Percentiles rank a stretch among this genome's conserved stretches.
Evolutionary conservation across 163 green algal species (phyloP).

Genomic region (Scenedesmus sp.): DNA sequence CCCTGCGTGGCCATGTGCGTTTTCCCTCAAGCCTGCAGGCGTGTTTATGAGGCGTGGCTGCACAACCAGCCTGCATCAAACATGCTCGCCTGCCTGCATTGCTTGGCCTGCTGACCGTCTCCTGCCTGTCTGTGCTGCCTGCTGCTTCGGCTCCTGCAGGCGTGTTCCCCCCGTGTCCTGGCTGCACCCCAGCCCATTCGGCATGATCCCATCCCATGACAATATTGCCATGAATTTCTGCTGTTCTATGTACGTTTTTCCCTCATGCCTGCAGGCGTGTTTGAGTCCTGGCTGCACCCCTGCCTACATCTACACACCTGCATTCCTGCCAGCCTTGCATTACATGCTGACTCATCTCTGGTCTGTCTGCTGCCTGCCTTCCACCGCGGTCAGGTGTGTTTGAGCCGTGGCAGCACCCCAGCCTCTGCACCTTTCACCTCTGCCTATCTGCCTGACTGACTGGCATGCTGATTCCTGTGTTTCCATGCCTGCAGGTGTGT

Average conservation of each 20-base stretch:
- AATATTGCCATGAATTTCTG: too few species aligned
- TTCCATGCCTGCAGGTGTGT: slow-evolving; percentile 72
- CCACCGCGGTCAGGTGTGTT: too few species aligned
- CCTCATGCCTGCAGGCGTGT: too few species aligned
- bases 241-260: background rate
- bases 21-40: too few species aligned
- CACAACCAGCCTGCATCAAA: background rate
- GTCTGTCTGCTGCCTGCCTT: too few species aligned
- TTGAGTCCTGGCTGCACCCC: background rate
- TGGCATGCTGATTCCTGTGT: background rate
- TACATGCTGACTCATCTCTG: too few species aligned
- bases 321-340: background rate
- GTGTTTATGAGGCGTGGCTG: too few species aligned
- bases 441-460: background rate
- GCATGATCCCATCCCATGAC: too few species aligned
- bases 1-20: too few species aligned
- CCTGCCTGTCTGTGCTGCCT: background rate
- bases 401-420: background rate
- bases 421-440: background rate
- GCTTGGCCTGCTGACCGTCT: background rate
- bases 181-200: background rate
- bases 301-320: background rate
- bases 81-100: background rate
- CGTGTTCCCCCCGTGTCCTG: background rate
- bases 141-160: background rate